phyloP scores from a whole-genome alignment of 257 asterid genomes.

The Ehretia macrophylla region DNA sequence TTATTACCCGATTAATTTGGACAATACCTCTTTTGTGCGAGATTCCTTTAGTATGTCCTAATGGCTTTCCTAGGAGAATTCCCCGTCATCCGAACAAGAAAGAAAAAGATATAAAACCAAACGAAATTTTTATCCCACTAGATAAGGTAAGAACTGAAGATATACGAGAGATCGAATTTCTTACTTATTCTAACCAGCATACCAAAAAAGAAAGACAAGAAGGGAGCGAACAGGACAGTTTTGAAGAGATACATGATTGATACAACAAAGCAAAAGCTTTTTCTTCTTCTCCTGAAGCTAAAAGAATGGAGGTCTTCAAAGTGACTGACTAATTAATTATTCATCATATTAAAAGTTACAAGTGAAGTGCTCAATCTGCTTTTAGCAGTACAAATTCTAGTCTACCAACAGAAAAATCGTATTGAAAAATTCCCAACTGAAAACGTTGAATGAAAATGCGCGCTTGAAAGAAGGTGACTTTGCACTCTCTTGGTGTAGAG shows the following conservation, averaged over 20 bases:
- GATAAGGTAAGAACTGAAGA: no score
- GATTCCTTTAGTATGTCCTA: no score
- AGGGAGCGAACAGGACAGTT: neutral
- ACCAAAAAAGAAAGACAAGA: no score
- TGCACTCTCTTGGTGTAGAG: no score
- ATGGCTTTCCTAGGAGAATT: no score
- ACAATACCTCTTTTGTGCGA: no score
- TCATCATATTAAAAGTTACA: neutral
- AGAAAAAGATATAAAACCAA: no score
- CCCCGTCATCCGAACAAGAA: no score
- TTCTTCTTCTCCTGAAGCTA: neutral
- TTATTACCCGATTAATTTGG: no score
- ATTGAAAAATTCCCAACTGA: neutral
- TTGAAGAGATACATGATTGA: neutral
- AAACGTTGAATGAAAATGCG: neutral
- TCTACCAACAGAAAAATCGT: neutral
- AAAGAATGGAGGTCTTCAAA: neutral
- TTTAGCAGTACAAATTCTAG: constrained; percentile 1
- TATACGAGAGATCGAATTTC: no score
- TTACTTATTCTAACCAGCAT: no score
- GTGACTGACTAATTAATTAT: neutral
- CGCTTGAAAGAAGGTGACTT: neutral
- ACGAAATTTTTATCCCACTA: no score
- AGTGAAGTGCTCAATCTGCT: constrained; percentile 1
- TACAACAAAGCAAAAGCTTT: neutral